Conservation (phyloP, 306 rosid genomes). For the Alnus rubra region DNA sequence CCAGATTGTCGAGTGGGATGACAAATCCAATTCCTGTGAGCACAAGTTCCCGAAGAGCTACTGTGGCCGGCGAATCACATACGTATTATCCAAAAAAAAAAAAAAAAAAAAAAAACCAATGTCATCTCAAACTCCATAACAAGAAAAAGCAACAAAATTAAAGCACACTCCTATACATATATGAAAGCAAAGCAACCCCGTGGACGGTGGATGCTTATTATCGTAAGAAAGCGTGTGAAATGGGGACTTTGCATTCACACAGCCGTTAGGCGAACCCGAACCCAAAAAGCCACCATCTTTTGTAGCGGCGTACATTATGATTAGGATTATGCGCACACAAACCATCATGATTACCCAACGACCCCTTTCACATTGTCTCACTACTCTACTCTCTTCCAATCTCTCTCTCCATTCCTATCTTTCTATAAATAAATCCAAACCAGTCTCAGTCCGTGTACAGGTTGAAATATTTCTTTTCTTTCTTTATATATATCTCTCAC, state of each 20-base stretch:
- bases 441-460: background rate
- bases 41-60: background rate
- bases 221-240: background rate
- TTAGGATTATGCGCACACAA: too few species aligned
- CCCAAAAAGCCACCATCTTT: background rate
- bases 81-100: background rate
- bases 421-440: background rate
- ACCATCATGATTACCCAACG: background rate
- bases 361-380: background rate
- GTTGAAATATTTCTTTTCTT: background rate
- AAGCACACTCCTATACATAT: background rate
- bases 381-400: background rate
- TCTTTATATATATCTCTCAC: background rate
- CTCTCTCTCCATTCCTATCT: background rate
- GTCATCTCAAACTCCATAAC: background rate
- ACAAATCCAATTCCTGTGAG: background rate
- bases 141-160: background rate
- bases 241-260: background rate
- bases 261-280: background rate
- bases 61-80: too few species aligned
- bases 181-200: background rate
- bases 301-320: too few species aligned
- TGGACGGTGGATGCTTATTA: background rate
- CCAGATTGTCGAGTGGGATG: too few species aligned
- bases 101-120: background rate